Conservation (phyloP, 306 rosid genomes). For the Casuarina glauca region DNA sequence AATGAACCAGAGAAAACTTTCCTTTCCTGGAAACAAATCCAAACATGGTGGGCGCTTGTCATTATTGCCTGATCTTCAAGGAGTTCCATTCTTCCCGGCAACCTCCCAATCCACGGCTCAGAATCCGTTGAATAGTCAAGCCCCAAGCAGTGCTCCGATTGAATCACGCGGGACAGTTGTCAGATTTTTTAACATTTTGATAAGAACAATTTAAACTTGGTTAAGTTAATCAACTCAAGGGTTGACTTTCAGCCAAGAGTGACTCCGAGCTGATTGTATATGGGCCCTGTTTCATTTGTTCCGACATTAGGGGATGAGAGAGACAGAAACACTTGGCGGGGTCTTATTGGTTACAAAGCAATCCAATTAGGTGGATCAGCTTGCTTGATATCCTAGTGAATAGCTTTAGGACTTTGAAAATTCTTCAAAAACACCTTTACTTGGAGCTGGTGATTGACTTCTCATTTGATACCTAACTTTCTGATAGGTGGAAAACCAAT, state of each 20-base stretch:
- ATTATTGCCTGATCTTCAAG: neutral
- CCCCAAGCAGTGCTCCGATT: constrained; percentile 25
- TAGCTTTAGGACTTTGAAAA: neutral
- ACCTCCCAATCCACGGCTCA: neutral
- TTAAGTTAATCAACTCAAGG: constrained; percentile 13
- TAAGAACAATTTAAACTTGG: constrained; percentile 1
- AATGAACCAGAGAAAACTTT: neutral
- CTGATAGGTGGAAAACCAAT: constrained; percentile 6
- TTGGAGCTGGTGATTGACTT: neutral
- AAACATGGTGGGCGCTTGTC: neutral
- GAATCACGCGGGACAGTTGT: neutral
- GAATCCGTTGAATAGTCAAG: neutral
- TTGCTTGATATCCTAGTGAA: constrained; percentile 11
- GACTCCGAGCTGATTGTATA: constrained; percentile 9
- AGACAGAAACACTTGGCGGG: constrained; percentile 35
- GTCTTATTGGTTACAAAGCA: constrained; percentile 14
- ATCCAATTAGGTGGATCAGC: constrained; percentile 37
- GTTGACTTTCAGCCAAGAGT: neutral
- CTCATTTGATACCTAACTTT: constrained; percentile 36
- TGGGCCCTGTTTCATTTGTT: constrained; percentile 59
- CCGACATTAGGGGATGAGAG: constrained; percentile 43
- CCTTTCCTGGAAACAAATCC: neutral
- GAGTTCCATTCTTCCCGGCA: constrained; percentile 22
- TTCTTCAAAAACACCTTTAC: neutral
- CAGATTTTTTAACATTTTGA: neutral